Evolutionary conservation across 2,329 filamentous ascomycete genomes (phyloP).

Genomic region (Talaromyces sp.): DNA sequence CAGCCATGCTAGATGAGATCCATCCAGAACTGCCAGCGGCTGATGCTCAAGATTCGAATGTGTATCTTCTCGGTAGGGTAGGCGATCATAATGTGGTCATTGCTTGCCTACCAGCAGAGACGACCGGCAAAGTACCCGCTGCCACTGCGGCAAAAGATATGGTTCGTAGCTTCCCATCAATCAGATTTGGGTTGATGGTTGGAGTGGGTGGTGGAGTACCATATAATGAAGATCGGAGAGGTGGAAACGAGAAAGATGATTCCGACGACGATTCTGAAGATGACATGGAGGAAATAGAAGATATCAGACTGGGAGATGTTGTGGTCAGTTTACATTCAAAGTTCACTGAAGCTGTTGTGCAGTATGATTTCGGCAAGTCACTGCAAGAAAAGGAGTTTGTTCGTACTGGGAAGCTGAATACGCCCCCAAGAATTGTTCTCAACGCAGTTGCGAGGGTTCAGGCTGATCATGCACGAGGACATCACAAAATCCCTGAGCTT

Average conservation of each 20-base stretch:
- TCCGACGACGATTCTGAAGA: not conserved
- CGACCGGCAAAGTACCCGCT: conserved; percentile 15
- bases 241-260: not conserved
- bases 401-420: conserved; percentile 4
- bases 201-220: conserved; percentile 16
- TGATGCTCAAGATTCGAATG: not conserved
- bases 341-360: conserved; percentile 14
- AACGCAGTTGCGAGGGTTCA: not conserved
- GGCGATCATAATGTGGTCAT: conserved; percentile 7
- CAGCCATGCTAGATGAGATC: conserved; percentile 9
- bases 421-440: not conserved
- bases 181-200: conserved; percentile 15
- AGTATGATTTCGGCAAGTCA: conserved; percentile 21
- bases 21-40: not conserved
- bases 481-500: not conserved
- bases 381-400: conserved; percentile 1
- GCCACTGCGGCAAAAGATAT: conserved; percentile 16
- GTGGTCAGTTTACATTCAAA: conserved; percentile 15
- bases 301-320: conserved; percentile 13
- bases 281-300: not conserved
- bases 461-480: not conserved
- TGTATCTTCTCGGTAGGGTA: not conserved
- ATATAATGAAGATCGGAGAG: not conserved
- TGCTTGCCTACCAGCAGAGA: conserved; percentile 13
- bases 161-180: conserved; percentile 15